Conservation (phyloP, 768 basidiomycete genomes). For the Goffeauzyma gilvescens region DNA sequence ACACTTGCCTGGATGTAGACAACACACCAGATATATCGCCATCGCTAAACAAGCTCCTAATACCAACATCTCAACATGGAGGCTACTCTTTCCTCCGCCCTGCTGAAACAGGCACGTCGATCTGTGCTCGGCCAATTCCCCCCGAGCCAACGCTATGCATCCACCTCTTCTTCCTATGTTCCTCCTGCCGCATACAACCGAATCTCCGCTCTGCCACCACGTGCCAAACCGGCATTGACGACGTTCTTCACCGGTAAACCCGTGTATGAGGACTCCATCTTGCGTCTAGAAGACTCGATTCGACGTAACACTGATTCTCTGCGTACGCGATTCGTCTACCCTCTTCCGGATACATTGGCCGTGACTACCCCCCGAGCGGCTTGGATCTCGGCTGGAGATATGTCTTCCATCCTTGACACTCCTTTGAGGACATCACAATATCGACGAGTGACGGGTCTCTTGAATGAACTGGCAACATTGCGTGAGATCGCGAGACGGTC, state of each 20-base stretch:
- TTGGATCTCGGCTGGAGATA: slow-evolving; percentile 50
- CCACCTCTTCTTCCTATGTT: neutral
- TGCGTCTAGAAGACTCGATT: slow-evolving; percentile 48
- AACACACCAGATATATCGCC: no score
- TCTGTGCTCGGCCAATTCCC: neutral
- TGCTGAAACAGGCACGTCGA: neutral
- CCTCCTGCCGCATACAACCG: slow-evolving; percentile 1
- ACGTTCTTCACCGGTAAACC: slow-evolving; percentile 69
- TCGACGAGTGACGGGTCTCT: slow-evolving; percentile 37
- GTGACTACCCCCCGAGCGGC: slow-evolving; percentile 44
- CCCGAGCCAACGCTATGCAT: neutral
- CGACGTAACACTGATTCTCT: slow-evolving; percentile 43
- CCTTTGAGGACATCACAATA: slow-evolving; percentile 53
- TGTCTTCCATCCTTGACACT: slow-evolving; percentile 42
- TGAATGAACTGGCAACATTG: slow-evolving; percentile 23
- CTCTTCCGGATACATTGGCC: slow-evolving; percentile 52
- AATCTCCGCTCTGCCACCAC: slow-evolving; percentile 16
- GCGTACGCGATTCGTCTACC: slow-evolving; percentile 48
- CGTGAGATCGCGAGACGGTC: slow-evolving; percentile 18
- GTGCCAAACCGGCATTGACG: slow-evolving; percentile 43
- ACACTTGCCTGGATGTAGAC: no score
- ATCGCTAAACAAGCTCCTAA: no score
- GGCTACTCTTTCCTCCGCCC: no score
- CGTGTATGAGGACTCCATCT: slow-evolving; percentile 53
- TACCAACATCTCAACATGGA: no score